A percentile compares a stretch with the other conserved stretches of the same genome.
Conservation (phyloP, 352 stramenopile species). For the Globisporangium acanthophoron region DNA sequence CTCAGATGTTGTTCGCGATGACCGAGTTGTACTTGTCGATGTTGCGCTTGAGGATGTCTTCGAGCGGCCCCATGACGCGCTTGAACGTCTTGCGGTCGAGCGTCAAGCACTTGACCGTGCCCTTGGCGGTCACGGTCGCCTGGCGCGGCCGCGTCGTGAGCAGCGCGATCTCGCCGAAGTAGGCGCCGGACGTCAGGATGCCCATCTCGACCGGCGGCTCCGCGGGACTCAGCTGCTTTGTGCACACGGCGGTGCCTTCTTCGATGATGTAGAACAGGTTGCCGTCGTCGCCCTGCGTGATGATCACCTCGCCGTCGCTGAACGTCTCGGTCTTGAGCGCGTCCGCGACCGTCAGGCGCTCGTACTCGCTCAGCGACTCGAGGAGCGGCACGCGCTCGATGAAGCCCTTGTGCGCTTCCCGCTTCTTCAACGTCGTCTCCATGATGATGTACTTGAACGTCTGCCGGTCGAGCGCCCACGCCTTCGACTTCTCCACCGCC, state of each 20-base stretch:
- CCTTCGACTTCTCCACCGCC: slow-evolving; percentile 85
- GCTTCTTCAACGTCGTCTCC: slow-evolving; percentile 88
- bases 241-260: slow-evolving; percentile 72
- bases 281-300: slow-evolving; percentile 82
- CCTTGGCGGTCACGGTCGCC: slow-evolving; percentile 81
- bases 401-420: slow-evolving; percentile 83
- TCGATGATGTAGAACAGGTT: slow-evolving; percentile 92
- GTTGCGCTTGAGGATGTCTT: slow-evolving; percentile 90
- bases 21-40: slow-evolving; percentile 89
- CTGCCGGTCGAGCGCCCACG: slow-evolving; percentile 89
- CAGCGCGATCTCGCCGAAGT: slow-evolving; percentile 96
- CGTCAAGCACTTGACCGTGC: slow-evolving; percentile 86
- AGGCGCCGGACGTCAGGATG: slow-evolving; percentile 87
- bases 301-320: slow-evolving; percentile 87
- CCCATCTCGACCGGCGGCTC: slow-evolving; percentile 82
- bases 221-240: slow-evolving; percentile 72
- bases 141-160: slow-evolving; percentile 91
- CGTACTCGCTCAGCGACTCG: slow-evolving; percentile 84
- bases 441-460: slow-evolving; percentile 92
- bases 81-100: slow-evolving; percentile 93
- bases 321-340: slow-evolving; percentile 81
- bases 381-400: slow-evolving; percentile 89
- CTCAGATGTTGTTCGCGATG: slow-evolving; percentile 88
- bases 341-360: slow-evolving; percentile 88
- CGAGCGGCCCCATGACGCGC: slow-evolving; percentile 84